Evolutionary conservation across 208 protist species (phyloP).

Genomic region (Leishmania mexicana): DNA sequence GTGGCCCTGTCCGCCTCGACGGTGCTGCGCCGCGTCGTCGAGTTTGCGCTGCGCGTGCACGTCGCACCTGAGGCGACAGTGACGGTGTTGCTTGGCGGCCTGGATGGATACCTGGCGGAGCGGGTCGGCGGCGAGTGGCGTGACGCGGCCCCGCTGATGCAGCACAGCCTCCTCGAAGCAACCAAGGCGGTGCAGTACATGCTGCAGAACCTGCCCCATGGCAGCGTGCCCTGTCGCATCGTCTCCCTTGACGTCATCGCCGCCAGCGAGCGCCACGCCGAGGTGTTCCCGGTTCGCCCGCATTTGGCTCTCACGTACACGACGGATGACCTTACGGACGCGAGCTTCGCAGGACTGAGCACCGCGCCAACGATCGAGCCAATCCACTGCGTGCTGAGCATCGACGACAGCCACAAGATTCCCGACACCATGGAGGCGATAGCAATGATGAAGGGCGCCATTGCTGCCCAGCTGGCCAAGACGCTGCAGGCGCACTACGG

Average conservation of each 20-base stretch:
- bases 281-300: slow-evolving; percentile 76
- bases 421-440: slow-evolving; percentile 88
- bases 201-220: slow-evolving; percentile 59
- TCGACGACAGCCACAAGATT: slow-evolving; percentile 85
- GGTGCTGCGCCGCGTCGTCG: slow-evolving; percentile 60
- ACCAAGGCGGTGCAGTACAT: slow-evolving; percentile 65
- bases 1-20: slow-evolving; percentile 52
- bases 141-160: slow-evolving; percentile 63
- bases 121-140: slow-evolving; percentile 78
- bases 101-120: slow-evolving; percentile 70
- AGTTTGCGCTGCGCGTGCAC: slow-evolving; percentile 69
- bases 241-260: slow-evolving; percentile 76
- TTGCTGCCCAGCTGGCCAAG: slow-evolving; percentile 85
- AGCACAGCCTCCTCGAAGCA: slow-evolving; percentile 59
- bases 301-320: slow-evolving; percentile 82
- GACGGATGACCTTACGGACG: slow-evolving; percentile 51
- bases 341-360: slow-evolving; percentile 52
- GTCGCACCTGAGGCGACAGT: slow-evolving; percentile 36
- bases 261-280: slow-evolving; percentile 66
- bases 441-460: slow-evolving; percentile 83
- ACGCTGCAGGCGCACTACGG: slow-evolving; percentile 56
- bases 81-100: slow-evolving; percentile 54
- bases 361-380: slow-evolving; percentile 73
- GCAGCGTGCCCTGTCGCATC: slow-evolving; percentile 77
- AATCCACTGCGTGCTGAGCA: slow-evolving; percentile 79